A percentile compares a stretch with the other conserved stretches of the same genome.
Conservation (phyloP, 768 basidiomycete species). For the Amanita polypyramis region DNA sequence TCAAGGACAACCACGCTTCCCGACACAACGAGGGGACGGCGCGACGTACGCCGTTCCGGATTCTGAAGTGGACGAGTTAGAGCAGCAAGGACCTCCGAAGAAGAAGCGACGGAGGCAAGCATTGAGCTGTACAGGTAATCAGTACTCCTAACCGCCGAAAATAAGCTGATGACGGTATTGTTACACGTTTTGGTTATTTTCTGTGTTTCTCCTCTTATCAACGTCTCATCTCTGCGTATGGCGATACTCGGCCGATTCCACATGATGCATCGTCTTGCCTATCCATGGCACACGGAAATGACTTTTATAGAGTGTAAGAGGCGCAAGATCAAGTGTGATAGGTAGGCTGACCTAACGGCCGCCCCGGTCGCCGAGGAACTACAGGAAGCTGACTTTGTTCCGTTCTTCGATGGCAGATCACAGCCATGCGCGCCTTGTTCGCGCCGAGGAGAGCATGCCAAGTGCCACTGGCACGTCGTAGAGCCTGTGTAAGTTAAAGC, state of each 20-base stretch:
- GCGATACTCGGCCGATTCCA: slow-evolving; percentile 11
- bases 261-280: slow-evolving; percentile 19
- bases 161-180: slow-evolving; percentile 2
- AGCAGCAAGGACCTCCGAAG: slow-evolving; percentile 55
- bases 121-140: slow-evolving; percentile 71
- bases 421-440: slow-evolving; percentile 78
- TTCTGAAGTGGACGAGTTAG: slow-evolving; percentile 47
- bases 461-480: slow-evolving; percentile 77
- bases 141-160: slow-evolving; percentile 13
- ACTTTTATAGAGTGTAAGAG: slow-evolving; percentile 62
- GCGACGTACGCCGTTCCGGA: slow-evolving; percentile 25
- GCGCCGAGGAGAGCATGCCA: slow-evolving; percentile 68
- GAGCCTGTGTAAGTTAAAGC: slow-evolving; percentile 61
- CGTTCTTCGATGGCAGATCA: slow-evolving; percentile 30
- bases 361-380: slow-evolving; percentile 8
- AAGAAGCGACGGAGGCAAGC: slow-evolving; percentile 79
- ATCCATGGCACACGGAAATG: slow-evolving; percentile 19
- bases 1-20: not conserved
- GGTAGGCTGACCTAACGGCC: slow-evolving; percentile 32
- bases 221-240: not conserved
- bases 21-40: not conserved
- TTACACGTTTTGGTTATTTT: slow-evolving; percentile 5
- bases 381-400: slow-evolving; percentile 15
- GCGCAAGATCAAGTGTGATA: slow-evolving; percentile 84
- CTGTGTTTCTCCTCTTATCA: not conserved